Percentiles rank a stretch among this genome's conserved stretches.
Evolutionary conservation across 139 green algal species (phyloP).

Genomic region (Nannochloris sp.): DNA sequence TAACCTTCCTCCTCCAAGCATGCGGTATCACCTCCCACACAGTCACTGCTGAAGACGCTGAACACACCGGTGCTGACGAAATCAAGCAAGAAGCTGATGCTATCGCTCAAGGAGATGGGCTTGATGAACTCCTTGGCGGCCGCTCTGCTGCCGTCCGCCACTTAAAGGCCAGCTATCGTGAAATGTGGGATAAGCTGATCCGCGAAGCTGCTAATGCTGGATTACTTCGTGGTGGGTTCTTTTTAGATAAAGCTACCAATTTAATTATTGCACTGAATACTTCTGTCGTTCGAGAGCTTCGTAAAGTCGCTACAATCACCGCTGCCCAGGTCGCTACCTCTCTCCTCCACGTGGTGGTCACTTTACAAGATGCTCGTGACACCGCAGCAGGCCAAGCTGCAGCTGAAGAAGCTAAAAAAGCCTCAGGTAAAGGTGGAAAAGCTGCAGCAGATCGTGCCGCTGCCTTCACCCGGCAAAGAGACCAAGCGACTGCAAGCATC

Average conservation of each 20-base stretch:
- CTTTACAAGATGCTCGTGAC: conserved; percentile 40
- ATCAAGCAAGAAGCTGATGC: neutral
- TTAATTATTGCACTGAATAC: conserved; percentile 54
- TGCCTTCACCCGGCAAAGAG: conserved; percentile 36
- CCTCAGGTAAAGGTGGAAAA: no score
- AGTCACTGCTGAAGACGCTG: conserved; percentile 1
- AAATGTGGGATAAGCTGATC: conserved; percentile 49
- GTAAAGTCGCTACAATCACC: conserved; percentile 54
- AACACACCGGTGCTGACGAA: neutral
- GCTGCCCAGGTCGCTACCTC: conserved; percentile 57
- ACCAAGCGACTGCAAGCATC: conserved; percentile 29
- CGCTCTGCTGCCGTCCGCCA: neutral
- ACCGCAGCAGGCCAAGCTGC: conserved; percentile 56
- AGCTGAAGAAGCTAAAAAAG: conserved; percentile 38
- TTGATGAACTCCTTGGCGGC: neutral
- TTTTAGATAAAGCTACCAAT: conserved; percentile 47
- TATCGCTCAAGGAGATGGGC: neutral
- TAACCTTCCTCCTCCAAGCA: conserved; percentile 58
- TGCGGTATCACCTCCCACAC: neutral
- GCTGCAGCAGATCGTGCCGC: conserved; percentile 13
- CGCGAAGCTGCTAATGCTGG: conserved; percentile 21
- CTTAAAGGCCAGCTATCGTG: conserved; percentile 40
- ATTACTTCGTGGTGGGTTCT: conserved; percentile 44
- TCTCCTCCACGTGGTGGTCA: conserved; percentile 34
- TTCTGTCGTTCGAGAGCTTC: conserved; percentile 53